Evolutionary conservation across 208 protist species (phyloP).

Genomic region (Entamoeba moshkovskii): DNA sequence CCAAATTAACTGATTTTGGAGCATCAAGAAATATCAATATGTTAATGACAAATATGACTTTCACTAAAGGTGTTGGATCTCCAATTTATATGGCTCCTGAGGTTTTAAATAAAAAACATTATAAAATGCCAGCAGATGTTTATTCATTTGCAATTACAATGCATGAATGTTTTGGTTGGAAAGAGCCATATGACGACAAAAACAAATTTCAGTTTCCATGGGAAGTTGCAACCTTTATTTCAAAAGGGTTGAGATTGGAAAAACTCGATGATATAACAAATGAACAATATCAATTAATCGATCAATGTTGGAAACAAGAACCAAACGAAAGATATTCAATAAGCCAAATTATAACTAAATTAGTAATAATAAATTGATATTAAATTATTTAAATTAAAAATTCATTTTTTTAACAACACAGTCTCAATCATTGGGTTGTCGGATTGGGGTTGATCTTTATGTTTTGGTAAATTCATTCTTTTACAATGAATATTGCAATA

Average conservation of each 20-base stretch:
- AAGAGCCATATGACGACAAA: slow-evolving; percentile 8
- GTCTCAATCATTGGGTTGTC: too few species aligned
- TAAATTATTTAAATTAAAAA: too few species aligned
- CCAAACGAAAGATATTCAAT: neutral
- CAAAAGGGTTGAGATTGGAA: neutral
- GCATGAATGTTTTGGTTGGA: slow-evolving; percentile 36
- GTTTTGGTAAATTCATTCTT: neutral
- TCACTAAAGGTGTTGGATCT: neutral
- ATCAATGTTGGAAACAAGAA: neutral
- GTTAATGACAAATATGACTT: neutral
- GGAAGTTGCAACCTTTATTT: neutral
- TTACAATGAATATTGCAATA: neutral
- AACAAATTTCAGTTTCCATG: neutral
- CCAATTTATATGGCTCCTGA: slow-evolving; percentile 40
- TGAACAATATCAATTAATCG: neutral
- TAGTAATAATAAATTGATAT: too few species aligned
- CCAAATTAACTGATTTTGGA: neutral
- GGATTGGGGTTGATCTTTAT: too few species aligned
- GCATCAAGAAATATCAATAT: neutral
- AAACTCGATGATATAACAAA: neutral
- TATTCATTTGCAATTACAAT: slow-evolving; percentile 45
- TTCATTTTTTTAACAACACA: too few species aligned
- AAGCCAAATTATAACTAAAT: too few species aligned
- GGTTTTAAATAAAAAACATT: slow-evolving; percentile 29
- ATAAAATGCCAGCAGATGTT: slow-evolving; percentile 43